Evolutionary conservation across 2,329 filamentous ascomycete genomes (phyloP), one percentile per base, ranked within the genome.

Genomic region (Penicillium verrucosum): DNA sequence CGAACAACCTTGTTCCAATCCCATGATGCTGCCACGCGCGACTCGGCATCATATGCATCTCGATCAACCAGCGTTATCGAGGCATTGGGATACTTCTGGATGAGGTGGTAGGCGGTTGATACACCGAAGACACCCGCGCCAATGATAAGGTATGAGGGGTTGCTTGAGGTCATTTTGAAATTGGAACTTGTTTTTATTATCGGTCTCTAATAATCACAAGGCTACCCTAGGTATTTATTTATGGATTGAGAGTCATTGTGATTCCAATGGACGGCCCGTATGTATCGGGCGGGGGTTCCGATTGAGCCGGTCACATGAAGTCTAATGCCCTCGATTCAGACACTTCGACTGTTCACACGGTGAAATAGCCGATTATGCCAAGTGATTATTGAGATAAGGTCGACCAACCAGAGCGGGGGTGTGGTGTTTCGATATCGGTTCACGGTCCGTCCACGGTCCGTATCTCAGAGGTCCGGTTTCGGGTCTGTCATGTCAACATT

Each of bases 11-110:
- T 69, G 48, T 69, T 69, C 66, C 66, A 69, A 51, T 69, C 66
- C 66, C 66, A 69, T 25, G 66, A 69, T 54, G 57, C 70, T 42
- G 63, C 72, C 46, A 63, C 70, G 3, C 71, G 71, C 7, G 65
- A 68, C n/a, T 70, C 66, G 18, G 70, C 70, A 23, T 73, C 70
- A 51, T 70, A 73, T 50, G 68, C 69, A 58, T 73, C 66, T 43
- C 66, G 59, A 36, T 69, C 66, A 1, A 69, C 58, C 2, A 69
- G 61, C 8, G 63, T 67, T 16, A 69, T 54, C 7, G 62, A 65
- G 3, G 66, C 65, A 60, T 68, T 65, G 51, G 66, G 66, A 16
- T 69, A 68, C 36, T 67, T 69, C 38, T 62, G 65, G 27, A 69
- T 69, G 5, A 69, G 63, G 40, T 66, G 60, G 29, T 67, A 68